Conservation (phyloP, 2,329 filamentous ascomycete genomes). For the Arthroderma sp. region DNA sequence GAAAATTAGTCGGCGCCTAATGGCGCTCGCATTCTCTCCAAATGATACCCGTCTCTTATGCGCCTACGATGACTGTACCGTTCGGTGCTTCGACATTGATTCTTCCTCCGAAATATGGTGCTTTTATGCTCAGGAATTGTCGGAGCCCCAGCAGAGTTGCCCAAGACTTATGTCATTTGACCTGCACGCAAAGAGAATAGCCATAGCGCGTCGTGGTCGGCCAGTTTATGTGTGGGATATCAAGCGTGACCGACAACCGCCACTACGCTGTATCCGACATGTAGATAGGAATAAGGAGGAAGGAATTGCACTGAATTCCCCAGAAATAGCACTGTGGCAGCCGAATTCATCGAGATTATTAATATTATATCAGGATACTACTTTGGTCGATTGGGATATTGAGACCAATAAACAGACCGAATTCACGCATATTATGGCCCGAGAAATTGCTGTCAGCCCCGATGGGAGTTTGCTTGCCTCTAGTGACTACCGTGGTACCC, state of each 20-base stretch:
- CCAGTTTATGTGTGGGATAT: constrained; percentile 12
- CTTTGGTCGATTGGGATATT: constrained; percentile 6
- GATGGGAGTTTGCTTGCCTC: constrained; percentile 17
- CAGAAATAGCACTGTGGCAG: constrained; percentile 5
- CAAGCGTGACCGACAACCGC: neutral
- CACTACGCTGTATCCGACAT: constrained; percentile 4
- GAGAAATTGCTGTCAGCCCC: constrained; percentile 12
- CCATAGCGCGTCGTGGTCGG: constrained; percentile 11
- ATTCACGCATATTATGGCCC: constrained; percentile 11
- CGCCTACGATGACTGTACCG: constrained; percentile 5
- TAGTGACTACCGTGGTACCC: constrained; percentile 13
- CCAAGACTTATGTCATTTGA: constrained; percentile 11
- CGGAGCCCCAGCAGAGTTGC: constrained; percentile 3
- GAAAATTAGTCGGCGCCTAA: constrained; percentile 6
- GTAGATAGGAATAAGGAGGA: constrained; percentile 1
- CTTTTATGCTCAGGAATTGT: constrained; percentile 4
- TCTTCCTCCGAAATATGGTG: constrained; percentile 2
- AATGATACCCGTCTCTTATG: constrained; percentile 9
- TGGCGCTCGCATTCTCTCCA: constrained; percentile 11
- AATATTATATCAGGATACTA: constrained; percentile 8
- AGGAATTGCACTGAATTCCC: neutral
- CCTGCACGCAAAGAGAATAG: constrained; percentile 9
- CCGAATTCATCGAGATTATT: constrained; percentile 2
- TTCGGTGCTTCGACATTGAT: constrained; percentile 5
- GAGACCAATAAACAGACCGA: constrained; percentile 2